Evolutionary conservation across 1,139 yeast species (phyloP), one percentile per base, ranked within the genome.

Genomic region (Scheffersomyces lignicola): DNA sequence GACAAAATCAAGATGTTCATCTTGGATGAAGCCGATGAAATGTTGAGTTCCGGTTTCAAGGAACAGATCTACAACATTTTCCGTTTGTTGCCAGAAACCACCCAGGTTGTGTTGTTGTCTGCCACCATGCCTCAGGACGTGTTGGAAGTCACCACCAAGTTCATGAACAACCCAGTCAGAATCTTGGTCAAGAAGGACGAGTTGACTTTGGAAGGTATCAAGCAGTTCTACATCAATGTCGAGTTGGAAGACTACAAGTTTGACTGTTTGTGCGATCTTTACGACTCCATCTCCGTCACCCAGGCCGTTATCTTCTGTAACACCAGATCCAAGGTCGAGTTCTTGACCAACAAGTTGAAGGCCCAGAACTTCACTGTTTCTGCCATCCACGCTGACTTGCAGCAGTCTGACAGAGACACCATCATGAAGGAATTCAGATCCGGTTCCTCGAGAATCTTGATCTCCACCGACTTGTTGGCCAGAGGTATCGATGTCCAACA

Each of bases 401-500:
- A 92, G 57, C 98, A 92, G 76, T 78, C 80, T 62, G 97, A 92
- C 69, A 88, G 98, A 79, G 98, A 92, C 69, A 79, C 89, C 68
- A 89, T 92, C 66, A 92, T 92, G 98, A 81, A 86, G 71, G 97
- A 92, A 76, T 92, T 92, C 81, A 83, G 98, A 78, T 84, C 94
- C 51, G 98, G 98, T 65, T 87, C 96, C 47, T 89, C 97, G 47
- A 88, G 98, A 78, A 90, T 92, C 52, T 80, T 92, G 72, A 90
- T 92, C 66, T 77, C 97, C 53, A 92, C 98, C 50, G 98, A 92
- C 70, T 83, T 92, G 69, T 85, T 90, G 75, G 98, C 98, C 58
- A 87, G 98, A 80, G 98, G 98, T 83, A 90, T 92, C 58, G 98
- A 92, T 75, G 96, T 92, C 51, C 98, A 92, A 79, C 98, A 92